Conservation (phyloP, 352 stramenopile genomes). For the Stephanocyclus meneghinianus region DNA sequence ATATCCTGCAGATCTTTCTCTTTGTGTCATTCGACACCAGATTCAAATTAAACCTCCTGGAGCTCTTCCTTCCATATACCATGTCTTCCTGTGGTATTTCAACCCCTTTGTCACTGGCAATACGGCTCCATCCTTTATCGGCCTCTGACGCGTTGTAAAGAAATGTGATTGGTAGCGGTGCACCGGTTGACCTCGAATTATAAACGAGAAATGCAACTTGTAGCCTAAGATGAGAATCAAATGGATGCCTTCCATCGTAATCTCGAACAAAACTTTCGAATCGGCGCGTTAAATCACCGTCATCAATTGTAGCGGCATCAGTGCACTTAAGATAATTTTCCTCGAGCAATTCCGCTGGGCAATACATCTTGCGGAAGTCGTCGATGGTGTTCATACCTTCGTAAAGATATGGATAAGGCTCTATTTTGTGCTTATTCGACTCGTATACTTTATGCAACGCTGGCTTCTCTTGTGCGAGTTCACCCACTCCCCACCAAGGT, state of each 20-base stretch:
- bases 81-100: constrained; percentile 37
- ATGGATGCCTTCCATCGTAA: constrained; percentile 41
- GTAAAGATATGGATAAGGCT: constrained; percentile 50
- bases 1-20: constrained; percentile 42
- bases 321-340: constrained; percentile 22
- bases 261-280: constrained; percentile 49
- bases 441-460: constrained; percentile 21
- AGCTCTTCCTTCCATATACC: constrained; percentile 46
- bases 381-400: constrained; percentile 28
- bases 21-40: constrained; percentile 42
- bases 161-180: constrained; percentile 39
- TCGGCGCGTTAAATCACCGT: constrained; percentile 25
- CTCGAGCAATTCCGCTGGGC: constrained; percentile 27
- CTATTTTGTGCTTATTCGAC: constrained; percentile 31
- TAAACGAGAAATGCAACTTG: constrained; percentile 46
- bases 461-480: constrained; percentile 29
- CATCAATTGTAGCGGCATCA: constrained; percentile 33
- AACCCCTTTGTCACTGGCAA: constrained; percentile 41
- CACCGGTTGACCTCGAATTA: constrained; percentile 9
- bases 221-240: constrained; percentile 46
- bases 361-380: constrained; percentile 38
- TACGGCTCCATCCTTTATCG: constrained; percentile 42
- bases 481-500: constrained; percentile 15
- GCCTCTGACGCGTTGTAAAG: constrained; percentile 55
- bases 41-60: constrained; percentile 45